Conservation (phyloP, 1,139 yeast species). For the Saccharomyces pastorianus region DNA sequence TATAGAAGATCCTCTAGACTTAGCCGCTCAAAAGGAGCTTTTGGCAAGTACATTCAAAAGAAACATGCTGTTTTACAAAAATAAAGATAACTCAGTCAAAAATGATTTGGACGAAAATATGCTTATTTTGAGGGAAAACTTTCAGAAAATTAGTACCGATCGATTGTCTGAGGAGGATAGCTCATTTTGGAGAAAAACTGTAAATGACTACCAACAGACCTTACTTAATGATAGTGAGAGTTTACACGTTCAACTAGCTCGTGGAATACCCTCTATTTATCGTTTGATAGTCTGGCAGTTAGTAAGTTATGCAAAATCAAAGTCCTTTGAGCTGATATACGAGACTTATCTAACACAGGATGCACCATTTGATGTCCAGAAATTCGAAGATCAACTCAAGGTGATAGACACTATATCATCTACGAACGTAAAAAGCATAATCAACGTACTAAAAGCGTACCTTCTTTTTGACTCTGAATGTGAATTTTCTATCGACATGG, state of each 20-base stretch:
- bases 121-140: not conserved
- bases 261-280: slow-evolving; percentile 73
- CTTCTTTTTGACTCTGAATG: slow-evolving; percentile 72
- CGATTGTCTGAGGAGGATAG: not conserved
- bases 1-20: slow-evolving; percentile 31
- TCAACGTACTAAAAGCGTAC: slow-evolving; percentile 72
- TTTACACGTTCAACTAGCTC: slow-evolving; percentile 34
- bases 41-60: not conserved
- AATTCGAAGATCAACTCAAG: slow-evolving; percentile 39
- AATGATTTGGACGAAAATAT: not conserved
- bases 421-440: slow-evolving; percentile 50
- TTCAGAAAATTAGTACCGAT: not conserved
- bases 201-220: not conserved
- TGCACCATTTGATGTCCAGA: slow-evolving; percentile 72
- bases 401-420: slow-evolving; percentile 75
- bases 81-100: not conserved
- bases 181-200: not conserved
- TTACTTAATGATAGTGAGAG: not conserved
- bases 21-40: not conserved
- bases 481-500: slow-evolving; percentile 64
- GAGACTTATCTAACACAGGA: slow-evolving; percentile 42
- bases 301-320: slow-evolving; percentile 64
- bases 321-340: slow-evolving; percentile 58
- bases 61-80: not conserved
- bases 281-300: slow-evolving; percentile 87